These are phyloP conservation scores for Thelephora terrestris DNA, from an alignment of 1,284 basidiomycete species.

Conservation along the genomic window DNA sequence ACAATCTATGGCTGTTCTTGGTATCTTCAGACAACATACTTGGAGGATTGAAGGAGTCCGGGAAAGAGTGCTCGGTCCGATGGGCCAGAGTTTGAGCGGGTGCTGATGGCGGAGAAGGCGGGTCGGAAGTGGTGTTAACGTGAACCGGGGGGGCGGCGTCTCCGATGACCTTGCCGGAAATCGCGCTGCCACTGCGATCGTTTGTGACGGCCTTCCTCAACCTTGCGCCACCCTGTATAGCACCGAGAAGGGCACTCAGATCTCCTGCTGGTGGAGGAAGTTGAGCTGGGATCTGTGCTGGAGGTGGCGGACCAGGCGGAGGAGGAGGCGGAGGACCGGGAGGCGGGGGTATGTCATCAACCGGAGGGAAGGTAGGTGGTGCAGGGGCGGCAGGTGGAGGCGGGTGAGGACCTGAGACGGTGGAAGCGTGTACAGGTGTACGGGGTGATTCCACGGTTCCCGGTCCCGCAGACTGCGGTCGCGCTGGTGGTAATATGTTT, in stretches of 20 bases:
- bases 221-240: constrained; percentile 75
- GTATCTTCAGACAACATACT: constrained; percentile 17
- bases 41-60: constrained; percentile 17
- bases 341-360: constrained; percentile 20
- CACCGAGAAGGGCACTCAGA: constrained; percentile 62
- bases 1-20: constrained; percentile 53
- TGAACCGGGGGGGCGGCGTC: constrained; percentile 68
- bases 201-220: constrained; percentile 77
- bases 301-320: constrained; percentile 26
- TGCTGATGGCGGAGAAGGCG: constrained; percentile 30
- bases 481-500: constrained; percentile 42
- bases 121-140: constrained; percentile 41
- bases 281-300: constrained; percentile 29
- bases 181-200: constrained; percentile 67
- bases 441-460: constrained; percentile 2
- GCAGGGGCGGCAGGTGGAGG: constrained; percentile 20
- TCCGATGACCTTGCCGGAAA: constrained; percentile 72
- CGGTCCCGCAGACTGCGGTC: constrained; percentile 35
- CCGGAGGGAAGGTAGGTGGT: constrained; percentile 21
- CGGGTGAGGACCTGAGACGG: constrained; percentile 13
- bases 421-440: neutral
- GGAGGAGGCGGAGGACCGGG: constrained; percentile 26
- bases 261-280: constrained; percentile 34
- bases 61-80: constrained; percentile 10
- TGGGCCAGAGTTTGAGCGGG: constrained; percentile 12